These are phyloP conservation scores for Trichoderma endophyticum DNA, from an alignment of 2,329 filamentous ascomycete species.

Conservation along the genomic window DNA sequence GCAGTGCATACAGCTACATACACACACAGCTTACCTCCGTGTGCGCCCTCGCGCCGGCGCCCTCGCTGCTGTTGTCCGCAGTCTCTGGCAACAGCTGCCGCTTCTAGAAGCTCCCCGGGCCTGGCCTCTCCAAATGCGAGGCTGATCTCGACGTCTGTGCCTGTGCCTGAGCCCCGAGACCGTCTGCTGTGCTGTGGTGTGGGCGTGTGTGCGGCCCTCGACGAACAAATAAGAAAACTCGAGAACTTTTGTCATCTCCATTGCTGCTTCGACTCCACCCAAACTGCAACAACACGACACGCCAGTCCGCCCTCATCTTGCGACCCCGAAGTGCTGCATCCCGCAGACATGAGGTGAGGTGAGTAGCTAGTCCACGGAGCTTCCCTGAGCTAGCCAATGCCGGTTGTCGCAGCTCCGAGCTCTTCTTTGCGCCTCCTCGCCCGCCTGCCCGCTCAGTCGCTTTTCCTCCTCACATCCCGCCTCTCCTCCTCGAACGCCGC, in stretches of 20 bases:
- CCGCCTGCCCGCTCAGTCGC: background rate
- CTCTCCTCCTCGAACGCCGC: conserved; percentile 5
- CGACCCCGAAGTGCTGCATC: conserved; percentile 1
- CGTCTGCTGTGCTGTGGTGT: background rate
- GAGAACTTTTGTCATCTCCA: conserved; percentile 7
- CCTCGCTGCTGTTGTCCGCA: background rate
- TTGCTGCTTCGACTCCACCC: conserved; percentile 12
- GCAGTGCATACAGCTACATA: background rate
- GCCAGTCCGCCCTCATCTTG: background rate
- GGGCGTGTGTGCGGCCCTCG: conserved; percentile 6
- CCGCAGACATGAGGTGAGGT: conserved; percentile 20
- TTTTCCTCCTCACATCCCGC: background rate
- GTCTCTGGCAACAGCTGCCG: conserved; percentile 8
- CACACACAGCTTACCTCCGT: background rate
- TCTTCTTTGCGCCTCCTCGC: conserved; percentile 16
- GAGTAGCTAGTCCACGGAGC: background rate
- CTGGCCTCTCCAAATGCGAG: conserved; percentile 6
- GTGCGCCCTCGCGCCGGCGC: conserved; percentile 14
- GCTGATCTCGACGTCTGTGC: conserved; percentile 12
- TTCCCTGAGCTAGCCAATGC: conserved; percentile 3
- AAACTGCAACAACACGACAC: conserved; percentile 12
- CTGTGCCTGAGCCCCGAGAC: background rate
- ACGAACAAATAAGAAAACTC: background rate
- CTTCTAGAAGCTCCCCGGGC: conserved; percentile 13
- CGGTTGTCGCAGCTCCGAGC: conserved; percentile 12